Base-by-base conservation (phyloP, 768 basidiomycete species). In the Hebeloma cylindrosporum region DNA sequence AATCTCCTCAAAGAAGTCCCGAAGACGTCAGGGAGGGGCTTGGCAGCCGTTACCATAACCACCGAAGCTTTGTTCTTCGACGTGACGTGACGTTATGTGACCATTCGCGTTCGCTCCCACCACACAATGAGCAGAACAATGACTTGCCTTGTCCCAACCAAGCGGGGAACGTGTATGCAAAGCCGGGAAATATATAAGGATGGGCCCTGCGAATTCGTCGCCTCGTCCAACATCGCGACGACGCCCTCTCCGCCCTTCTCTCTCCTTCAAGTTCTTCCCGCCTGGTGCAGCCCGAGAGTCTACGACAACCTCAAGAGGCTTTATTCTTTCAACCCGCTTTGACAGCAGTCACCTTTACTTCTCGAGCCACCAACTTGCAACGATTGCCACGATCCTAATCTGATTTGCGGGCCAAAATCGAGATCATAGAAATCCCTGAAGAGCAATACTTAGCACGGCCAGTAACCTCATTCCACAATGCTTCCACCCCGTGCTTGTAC, bases 401-500 rank as follows among this genome's bases (percentile, higher is more conserved):
- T 39, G 25, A 17, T 26, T 30, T 13, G 51, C 54, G 28, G 38
- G 25, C 27, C 7, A 23, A 18, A 25, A 25, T 25, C 8, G 16
- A 27, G 28, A 21, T 26, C 22, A 38, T 34, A 32, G 36, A 25
- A 41, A 20, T 13, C 14, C 16, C 20, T 32, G 43, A 41, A 10
- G 36, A 20, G 23, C 9, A 29, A 27, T 30, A 39, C 11, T 13
- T 26, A 33, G 23, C 37, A n/a, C 13, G 23, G 17, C 37, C 22
- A 39, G 33, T 28, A 8, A 41, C 11, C 25, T 21, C 10, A 27
- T 17, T 13, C 13, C 43, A 45, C 37, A 35, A 70, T 68, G 67
- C 57, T 70, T 40, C 67, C 67, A 40, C 64, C 66, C 61, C 68
- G 67, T 57, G 68, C 62, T 52, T 67, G 68, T 70, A 41, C 30